These are phyloP conservation scores for Solanum arcanum DNA, from an alignment of 257 asterid genomes.

Conservation along the genomic window DNA sequence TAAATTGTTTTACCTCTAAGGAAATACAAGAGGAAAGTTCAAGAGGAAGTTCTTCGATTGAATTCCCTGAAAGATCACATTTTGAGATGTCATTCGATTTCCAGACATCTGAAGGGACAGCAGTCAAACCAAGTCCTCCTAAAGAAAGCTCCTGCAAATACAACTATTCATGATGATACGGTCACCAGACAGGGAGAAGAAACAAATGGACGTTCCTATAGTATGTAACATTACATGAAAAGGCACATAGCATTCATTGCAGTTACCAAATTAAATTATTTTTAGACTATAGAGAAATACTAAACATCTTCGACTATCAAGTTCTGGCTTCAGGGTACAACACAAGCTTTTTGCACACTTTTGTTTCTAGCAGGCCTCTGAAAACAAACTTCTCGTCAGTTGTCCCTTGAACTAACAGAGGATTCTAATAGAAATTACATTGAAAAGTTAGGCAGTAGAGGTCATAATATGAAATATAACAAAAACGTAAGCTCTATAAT, in stretches of 20 bases:
- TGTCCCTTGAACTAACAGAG: background rate
- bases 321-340: background rate
- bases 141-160: conserved; percentile 75
- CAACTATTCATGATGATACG: background rate
- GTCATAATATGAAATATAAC: background rate
- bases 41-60: conserved; percentile 67
- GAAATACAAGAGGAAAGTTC: conserved; percentile 69
- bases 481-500: background rate
- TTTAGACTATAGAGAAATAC: background rate
- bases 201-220: background rate
- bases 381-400: background rate
- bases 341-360: background rate
- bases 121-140: conserved; percentile 44
- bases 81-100: conserved; percentile 55
- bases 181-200: background rate
- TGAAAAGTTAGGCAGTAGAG: background rate
- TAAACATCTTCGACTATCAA: background rate
- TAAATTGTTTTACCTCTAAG: conserved; percentile 50
- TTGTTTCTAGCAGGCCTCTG: background rate
- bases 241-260: background rate
- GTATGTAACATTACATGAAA: background rate
- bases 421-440: background rate
- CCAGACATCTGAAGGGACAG: conserved; percentile 78
- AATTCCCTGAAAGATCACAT: conserved; percentile 70
- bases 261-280: background rate